These are phyloP conservation scores for Citrus sp. DNA, from an alignment of 345 rosid genomes.

Conservation along the genomic window DNA sequence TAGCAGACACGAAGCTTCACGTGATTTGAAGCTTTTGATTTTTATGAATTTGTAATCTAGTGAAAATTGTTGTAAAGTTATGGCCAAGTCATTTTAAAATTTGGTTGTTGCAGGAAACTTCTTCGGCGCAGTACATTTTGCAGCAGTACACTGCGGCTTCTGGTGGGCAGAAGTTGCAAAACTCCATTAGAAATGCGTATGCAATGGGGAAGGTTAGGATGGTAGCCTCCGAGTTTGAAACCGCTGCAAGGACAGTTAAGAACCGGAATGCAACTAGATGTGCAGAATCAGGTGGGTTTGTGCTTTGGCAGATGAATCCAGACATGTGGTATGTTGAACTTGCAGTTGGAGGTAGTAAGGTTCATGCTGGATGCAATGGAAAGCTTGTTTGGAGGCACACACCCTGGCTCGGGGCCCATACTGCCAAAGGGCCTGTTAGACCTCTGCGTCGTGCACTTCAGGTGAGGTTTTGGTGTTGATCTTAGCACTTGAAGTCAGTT, in stretches of 20 bases:
- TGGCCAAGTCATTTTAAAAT: not conserved
- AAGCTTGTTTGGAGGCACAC: constrained; percentile 94
- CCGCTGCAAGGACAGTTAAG: constrained; percentile 67
- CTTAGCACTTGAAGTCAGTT: not conserved
- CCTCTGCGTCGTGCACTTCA: constrained; percentile 92
- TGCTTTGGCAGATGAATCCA: constrained; percentile 96
- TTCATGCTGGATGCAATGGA: constrained; percentile 91
- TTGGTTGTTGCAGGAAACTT: constrained; percentile 55
- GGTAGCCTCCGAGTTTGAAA: constrained; percentile 75
- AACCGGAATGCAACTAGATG: constrained; percentile 50
- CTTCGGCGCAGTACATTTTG: constrained; percentile 85
- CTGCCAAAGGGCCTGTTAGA: constrained; percentile 88
- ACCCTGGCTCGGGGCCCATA: constrained; percentile 88
- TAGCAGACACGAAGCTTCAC: constrained; percentile 2
- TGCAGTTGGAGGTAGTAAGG: constrained; percentile 81
- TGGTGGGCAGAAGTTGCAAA: constrained; percentile 81
- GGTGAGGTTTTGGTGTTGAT: constrained; percentile 30
- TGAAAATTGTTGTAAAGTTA: not conserved
- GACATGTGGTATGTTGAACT: constrained; percentile 97
- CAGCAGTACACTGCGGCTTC: constrained; percentile 93
- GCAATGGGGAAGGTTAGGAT: constrained; percentile 88
- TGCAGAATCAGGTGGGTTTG: constrained; percentile 80
- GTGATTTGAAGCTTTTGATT: constrained; percentile 1
- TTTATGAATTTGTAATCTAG: constrained; percentile 7
- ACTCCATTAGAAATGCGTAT: constrained; percentile 70